Evolutionary conservation across 768 basidiomycete genomes (phyloP), one percentile per base, ranked within the genome.

Genomic region (Aureoboletus auriporus): DNA sequence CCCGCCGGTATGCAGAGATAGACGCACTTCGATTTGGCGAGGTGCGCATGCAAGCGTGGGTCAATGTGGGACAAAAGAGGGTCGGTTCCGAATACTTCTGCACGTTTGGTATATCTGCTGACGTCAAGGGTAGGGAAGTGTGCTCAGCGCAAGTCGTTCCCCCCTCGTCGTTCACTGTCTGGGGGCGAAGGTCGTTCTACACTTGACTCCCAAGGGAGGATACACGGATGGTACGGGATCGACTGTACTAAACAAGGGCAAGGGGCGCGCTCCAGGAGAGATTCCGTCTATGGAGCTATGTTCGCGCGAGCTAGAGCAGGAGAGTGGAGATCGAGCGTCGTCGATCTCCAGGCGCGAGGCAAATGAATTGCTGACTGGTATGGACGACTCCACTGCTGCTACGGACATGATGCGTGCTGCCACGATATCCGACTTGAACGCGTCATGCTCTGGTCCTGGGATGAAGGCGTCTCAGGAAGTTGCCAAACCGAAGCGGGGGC

Each of bases 41-140:
- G 39, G 40, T 79, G 17, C 57, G 56, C 29, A 47, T 74, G 12
- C 50, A 70, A 28, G 77, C 71, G 5, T 80, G 77, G 76, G 65
- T 69, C 23, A 63, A 66, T 14, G 17, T 65, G 10, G 77, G 77
- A 30, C 60, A 56, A 9, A 71, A 49, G 57, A 72, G 61, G 66
- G 75, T 67, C 44, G 17, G 54, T 43, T 17, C 8, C 16, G 16
- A 27, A 27, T 39, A 13, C 20, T 37, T 33, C 31, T 17, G 31
- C 5, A 14, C 14, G 17, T 8, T 11, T 11, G 11, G 5, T 29
- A 9, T 6, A 33, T 17, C 28, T 43, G 17, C 48, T 59, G 27
- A 55, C 11, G 11, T 29, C 14, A 39, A 38, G 2, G 28, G 29
- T 27, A 67, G 65, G 67, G 67, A 41, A 34, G 39, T 7, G 37